A percentile compares a stretch with the other conserved stretches of the same genome.
Evolutionary conservation across 225 moss, liverwort and hornwort species (phyloP).

Genomic region (Bryoerythrophyllum caledonicum): DNA sequence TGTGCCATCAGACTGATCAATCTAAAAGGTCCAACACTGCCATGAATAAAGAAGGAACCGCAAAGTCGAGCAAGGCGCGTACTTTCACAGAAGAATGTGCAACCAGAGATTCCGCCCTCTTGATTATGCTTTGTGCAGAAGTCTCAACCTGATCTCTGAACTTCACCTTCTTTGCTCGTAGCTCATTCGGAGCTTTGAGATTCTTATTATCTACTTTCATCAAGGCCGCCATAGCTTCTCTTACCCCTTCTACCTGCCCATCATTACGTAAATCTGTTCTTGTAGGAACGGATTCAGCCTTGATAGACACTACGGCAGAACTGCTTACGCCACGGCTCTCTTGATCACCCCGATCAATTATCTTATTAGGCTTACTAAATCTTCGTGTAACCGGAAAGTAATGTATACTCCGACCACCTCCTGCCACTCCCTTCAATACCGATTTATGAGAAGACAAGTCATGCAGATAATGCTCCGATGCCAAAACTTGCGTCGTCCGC

Average conservation of each 20-base stretch:
- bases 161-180: constrained; percentile 25
- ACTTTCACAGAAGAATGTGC: constrained; percentile 29
- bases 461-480: constrained; percentile 78
- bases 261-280: constrained; percentile 9
- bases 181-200: constrained; percentile 14
- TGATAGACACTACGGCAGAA: constrained; percentile 15
- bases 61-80: constrained; percentile 15
- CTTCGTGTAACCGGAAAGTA: constrained; percentile 17
- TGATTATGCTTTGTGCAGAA: constrained; percentile 32
- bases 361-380: background rate
- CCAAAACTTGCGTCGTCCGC: constrained; percentile 80
- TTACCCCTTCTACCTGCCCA: constrained; percentile 33
- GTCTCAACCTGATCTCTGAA: background rate
- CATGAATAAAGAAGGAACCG: constrained; percentile 1
- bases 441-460: constrained; percentile 83
- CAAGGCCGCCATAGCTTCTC: constrained; percentile 44
- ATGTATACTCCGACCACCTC: constrained; percentile 40
- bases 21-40: background rate
- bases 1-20: background rate
- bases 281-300: constrained; percentile 12
- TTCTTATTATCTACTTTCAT: constrained; percentile 24
- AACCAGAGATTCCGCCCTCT: constrained; percentile 36
- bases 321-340: background rate
- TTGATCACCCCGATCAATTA: background rate
- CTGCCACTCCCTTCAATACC: constrained; percentile 78